These are phyloP conservation scores for Suillus subluteus DNA, from an alignment of 768 basidiomycete genomes.

Conservation along the genomic window DNA sequence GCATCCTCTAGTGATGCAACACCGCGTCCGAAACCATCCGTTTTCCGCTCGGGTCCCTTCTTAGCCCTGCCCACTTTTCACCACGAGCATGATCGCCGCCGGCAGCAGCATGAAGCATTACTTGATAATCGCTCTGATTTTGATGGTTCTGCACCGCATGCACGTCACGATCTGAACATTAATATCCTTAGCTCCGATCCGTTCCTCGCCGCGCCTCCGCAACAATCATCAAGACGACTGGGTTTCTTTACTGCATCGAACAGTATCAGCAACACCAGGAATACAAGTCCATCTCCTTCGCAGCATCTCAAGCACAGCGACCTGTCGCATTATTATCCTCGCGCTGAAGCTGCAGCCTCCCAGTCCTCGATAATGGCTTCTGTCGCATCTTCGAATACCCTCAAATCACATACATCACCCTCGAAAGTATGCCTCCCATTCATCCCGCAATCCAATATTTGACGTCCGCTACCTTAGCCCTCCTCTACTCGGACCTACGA, in stretches of 20 bases:
- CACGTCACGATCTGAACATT: constrained; percentile 18
- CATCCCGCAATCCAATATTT: constrained; percentile 13
- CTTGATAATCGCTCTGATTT: constrained; percentile 21
- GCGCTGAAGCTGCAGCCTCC: constrained; percentile 36
- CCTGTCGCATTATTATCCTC: constrained; percentile 43
- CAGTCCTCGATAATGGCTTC: constrained; percentile 30
- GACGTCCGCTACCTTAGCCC: constrained; percentile 35
- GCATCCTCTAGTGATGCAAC: constrained; percentile 54
- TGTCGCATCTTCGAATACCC: constrained; percentile 26
- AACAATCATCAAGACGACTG: constrained; percentile 37
- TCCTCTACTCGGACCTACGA: constrained; percentile 77
- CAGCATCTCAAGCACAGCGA: constrained; percentile 36
- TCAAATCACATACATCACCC: constrained; percentile 37
- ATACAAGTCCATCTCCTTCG: constrained; percentile 27
- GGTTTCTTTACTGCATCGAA: constrained; percentile 41
- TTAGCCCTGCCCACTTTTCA: constrained; percentile 24
- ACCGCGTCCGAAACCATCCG: constrained; percentile 46
- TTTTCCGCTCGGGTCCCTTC: constrained; percentile 22
- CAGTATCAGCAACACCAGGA: constrained; percentile 40
- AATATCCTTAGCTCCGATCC: constrained; percentile 18
- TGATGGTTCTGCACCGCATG: constrained; percentile 11
- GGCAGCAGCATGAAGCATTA: constrained; percentile 11
- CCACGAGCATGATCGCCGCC: constrained; percentile 14
- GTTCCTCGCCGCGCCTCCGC: constrained; percentile 23
- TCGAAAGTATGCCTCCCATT: constrained; percentile 31